Conservation (phyloP, 108 stramenopile species). For the Cyclotella choctawhatcheeana region DNA sequence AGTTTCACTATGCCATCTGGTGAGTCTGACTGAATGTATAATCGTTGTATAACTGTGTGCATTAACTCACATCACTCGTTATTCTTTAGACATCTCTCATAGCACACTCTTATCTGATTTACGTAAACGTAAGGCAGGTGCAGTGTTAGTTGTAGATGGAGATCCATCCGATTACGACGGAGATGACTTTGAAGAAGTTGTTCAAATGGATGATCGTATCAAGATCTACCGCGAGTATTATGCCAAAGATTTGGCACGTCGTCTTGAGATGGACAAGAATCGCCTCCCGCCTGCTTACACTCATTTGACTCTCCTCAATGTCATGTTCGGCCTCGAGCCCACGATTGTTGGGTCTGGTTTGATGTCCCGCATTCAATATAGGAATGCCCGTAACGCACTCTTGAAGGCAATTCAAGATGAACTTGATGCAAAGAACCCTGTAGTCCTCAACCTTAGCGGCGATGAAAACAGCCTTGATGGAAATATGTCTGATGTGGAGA, state of each 20-base stretch:
- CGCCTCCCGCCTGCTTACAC: slow-evolving; percentile 8
- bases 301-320: not conserved
- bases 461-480: slow-evolving; percentile 5
- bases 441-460: not conserved
- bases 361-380: not conserved
- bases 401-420: slow-evolving; percentile 7
- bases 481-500: not conserved
- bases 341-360: not conserved
- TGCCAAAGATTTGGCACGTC: slow-evolving; percentile 3
- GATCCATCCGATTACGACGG: not conserved
- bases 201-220: not conserved
- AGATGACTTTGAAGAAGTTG: too few relatives aligned
- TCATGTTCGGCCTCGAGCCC: not conserved
- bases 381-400: not conserved
- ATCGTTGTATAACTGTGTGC: not conserved
- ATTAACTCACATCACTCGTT: not conserved
- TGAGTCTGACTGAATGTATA: not conserved
- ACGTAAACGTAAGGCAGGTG: not conserved
- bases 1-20: not conserved
- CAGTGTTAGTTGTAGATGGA: not conserved
- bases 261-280: slow-evolving; percentile 7
- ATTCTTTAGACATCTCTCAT: slow-evolving; percentile 2
- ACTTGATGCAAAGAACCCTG: not conserved
- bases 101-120: not conserved
- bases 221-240: not conserved